Evolutionary conservation across 495 filamentous ascomycete genomes (phyloP).

Genomic region (Aspergillus sclerotioniger): DNA sequence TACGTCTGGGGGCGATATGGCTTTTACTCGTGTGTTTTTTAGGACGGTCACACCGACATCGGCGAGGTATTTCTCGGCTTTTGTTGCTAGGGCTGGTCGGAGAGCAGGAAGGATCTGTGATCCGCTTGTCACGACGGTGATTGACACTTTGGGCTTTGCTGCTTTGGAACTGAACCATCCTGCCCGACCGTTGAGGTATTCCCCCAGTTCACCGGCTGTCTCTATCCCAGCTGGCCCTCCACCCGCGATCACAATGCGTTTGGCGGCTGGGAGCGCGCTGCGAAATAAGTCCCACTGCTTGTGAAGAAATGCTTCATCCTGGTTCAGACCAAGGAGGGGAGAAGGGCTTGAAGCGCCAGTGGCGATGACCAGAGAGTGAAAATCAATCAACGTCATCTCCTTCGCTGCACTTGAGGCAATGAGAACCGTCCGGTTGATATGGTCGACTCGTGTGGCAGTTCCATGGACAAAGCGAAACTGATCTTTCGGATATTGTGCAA

Average conservation of each 20-base stretch:
- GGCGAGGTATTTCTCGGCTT: conserved; percentile 42
- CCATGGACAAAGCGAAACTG: conserved; percentile 40
- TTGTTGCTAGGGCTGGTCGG: conserved; percentile 30
- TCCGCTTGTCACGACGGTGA: conserved; percentile 42
- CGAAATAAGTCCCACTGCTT: conserved; percentile 37
- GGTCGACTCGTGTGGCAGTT: conserved; percentile 31
- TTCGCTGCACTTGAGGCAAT: conserved; percentile 11
- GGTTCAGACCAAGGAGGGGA: conserved; percentile 28
- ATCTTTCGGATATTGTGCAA: conserved; percentile 38
- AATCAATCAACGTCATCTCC: conserved; percentile 25
- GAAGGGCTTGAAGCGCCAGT: conserved; percentile 34
- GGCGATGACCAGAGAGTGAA: conserved; percentile 46
- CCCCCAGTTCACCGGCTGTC: conserved; percentile 51
- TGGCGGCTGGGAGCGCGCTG: conserved; percentile 34
- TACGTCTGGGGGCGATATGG: conserved; percentile 20
- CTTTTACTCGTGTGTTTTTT: conserved; percentile 32
- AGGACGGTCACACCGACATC: conserved; percentile 44
- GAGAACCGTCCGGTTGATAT: conserved; percentile 27
- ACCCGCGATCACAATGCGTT: conserved; percentile 44
- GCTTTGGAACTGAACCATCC: conserved; percentile 29
- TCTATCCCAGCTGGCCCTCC: conserved; percentile 44
- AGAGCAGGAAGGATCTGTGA: conserved; percentile 47
- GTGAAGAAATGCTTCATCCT: conserved; percentile 15
- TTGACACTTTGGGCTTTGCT: conserved; percentile 35
- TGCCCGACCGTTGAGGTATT: conserved; percentile 44